Evolutionary conservation across 345 rosid species (phyloP), one percentile per base, ranked within the genome.

Genomic region (Passiflora organensis): DNA sequence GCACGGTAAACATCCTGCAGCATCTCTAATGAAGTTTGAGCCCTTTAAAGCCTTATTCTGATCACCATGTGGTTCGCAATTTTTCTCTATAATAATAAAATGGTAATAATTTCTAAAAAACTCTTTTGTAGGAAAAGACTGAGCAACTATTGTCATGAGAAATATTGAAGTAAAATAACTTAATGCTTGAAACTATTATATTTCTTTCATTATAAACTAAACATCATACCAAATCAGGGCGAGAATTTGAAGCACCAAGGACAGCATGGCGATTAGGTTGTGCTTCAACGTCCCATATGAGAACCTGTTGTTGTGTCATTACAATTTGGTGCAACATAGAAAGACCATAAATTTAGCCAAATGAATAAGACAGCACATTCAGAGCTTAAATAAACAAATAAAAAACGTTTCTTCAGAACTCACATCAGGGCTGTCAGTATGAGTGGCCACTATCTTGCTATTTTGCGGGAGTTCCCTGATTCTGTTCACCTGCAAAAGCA

Each of bases 191-290:
- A 28, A 28, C n/a, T n/a, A n/a, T n/a, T n/a, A n/a, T n/a, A n/a
- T n/a, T n/a, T n/a, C n/a, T n/a, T n/a, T n/a, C 34, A 28, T 28
- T 37, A 43, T 32, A 47, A 52, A 32, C 19, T 2, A 42, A 37
- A 53, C 24, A 43, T 46, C 44, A 48, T 69, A 94, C 99, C 95
- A 94, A 72, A 82, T 94, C 96, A 4, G 99, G 99, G 37, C 95
- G 95, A 51, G 99, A 94, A 74, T 74, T 69, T 15, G 91, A 64
- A 34, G 99, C 93, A 67, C 99, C 99, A 78, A 76, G 85, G 49
- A 94, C 95, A 58, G 99, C 97, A 80, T 94, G 97, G 43, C 97
- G 95, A 63, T 85, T 94, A 43, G 99, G 99, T 72, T 94, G 99
- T 56, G 97, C 81, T 73, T 89, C 99, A 51, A 94, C 95, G 62